Base-by-base conservation (phyloP, 1,139 yeast species). In the Kluyveromyces marxianus region DNA sequence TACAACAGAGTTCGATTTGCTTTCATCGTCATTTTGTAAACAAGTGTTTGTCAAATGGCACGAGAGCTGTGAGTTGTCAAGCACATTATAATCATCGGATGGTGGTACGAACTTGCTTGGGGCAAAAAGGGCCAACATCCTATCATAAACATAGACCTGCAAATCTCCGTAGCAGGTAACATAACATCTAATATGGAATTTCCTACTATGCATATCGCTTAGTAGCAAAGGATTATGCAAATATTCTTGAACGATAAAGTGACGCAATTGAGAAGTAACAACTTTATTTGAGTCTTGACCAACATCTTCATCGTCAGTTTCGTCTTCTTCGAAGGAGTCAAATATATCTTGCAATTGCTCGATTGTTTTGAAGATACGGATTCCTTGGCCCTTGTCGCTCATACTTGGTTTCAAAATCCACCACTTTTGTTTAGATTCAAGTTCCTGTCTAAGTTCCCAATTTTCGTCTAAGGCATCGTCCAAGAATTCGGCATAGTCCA, bases 321-420 rank as follows among this genome's bases (percentile, higher is more conserved):
- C 75, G 10, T 72, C 83, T 53, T 81, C 92, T 55, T 89, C 96
- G 65, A 88, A 88, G 4, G 84, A 80, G 58, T 92, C 84, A 62
- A 92, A 92, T 7, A 90, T 82, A 2, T 67, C 75, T 61, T 90
- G 97, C 45, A 92, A 69, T 55, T 89, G 95, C 8, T 80, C 86
- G 32, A 88, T 71, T 0, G 90, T 82, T 45, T 74, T 74, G 68
- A 92, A 92, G 1, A 92, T 66, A 42, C 96, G 70, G 39, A 92
- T 89, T 0, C 98, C 98, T 63, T 92, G 97, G 7, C 96, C 98
- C 60, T 92, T 83, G 59, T 92, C 98, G 58, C 95, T 84, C 97
- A 92, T 89, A 54, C 96, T 81, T 8, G 98, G 98, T 60, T 92
- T 92, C 57, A 92, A 71, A 42, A 92, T 92, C 90, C 94, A 92